phyloP scores from a whole-genome alignment of 352 stramenopile species.

The Globisporangium spiculum region DNA sequence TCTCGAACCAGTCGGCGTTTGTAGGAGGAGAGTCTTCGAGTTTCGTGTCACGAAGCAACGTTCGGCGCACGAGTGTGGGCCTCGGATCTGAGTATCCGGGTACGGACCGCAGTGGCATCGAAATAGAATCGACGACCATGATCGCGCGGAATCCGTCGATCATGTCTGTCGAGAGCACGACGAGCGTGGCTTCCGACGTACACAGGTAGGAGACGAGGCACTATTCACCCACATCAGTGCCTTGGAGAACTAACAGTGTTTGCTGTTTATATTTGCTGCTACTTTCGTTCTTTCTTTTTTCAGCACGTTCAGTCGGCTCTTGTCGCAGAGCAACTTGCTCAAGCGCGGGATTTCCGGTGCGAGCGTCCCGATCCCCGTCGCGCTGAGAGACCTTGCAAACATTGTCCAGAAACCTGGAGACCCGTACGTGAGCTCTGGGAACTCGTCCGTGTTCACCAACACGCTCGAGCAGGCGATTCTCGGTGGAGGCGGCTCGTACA shows the following conservation, averaged over 20 bases:
- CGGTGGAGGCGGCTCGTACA: constrained; percentile 23
- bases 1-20: constrained; percentile 26
- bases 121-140: constrained; percentile 26
- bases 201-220: constrained; percentile 15
- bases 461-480: constrained; percentile 72
- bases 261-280: not conserved
- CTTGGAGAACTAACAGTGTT: constrained; percentile 2
- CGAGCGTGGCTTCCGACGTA: constrained; percentile 32
- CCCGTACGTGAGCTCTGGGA: constrained; percentile 40
- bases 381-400: constrained; percentile 18
- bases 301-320: constrained; percentile 56
- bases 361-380: constrained; percentile 27
- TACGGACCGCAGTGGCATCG: constrained; percentile 7
- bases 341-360: constrained; percentile 39
- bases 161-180: constrained; percentile 35
- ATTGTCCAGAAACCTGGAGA: constrained; percentile 43
- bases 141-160: constrained; percentile 18
- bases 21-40: constrained; percentile 17
- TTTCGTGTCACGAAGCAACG: constrained; percentile 21
- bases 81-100: constrained; percentile 10
- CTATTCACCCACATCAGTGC: not conserved
- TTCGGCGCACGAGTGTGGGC: constrained; percentile 17
- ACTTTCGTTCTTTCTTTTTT: not conserved
- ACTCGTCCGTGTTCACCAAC: constrained; percentile 37
- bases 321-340: constrained; percentile 60